Percentiles rank a stretch among this genome's conserved stretches.
phyloP scores from a whole-genome alignment of 306 rosid species.

The Prunus salicina region DNA sequence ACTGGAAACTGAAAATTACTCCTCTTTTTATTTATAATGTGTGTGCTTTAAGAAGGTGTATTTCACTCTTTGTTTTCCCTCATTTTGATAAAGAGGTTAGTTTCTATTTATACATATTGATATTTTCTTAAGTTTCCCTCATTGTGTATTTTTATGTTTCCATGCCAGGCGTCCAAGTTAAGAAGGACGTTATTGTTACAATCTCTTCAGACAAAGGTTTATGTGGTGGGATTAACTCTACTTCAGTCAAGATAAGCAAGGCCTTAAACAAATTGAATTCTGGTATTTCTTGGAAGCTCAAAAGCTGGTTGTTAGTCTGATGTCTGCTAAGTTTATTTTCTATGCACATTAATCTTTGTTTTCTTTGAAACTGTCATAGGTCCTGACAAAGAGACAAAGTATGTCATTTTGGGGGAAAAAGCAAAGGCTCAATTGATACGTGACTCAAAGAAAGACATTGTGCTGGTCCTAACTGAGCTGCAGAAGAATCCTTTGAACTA shows the following conservation, averaged over 20 bases:
- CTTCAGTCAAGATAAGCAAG: constrained; percentile 95
- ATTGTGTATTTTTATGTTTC: constrained; percentile 19
- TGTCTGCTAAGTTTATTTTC: neutral
- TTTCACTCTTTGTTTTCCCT: neutral
- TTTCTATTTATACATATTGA: neutral
- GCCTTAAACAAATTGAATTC: constrained; percentile 52
- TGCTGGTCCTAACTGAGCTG: constrained; percentile 62
- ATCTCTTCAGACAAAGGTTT: constrained; percentile 97
- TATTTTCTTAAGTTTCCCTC: constrained; percentile 17
- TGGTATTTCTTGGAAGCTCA: constrained; percentile 47
- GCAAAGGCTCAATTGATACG: constrained; percentile 89
- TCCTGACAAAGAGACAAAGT: constrained; percentile 75
- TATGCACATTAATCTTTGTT: neutral
- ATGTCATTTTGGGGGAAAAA: constrained; percentile 90
- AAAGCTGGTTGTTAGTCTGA: constrained; percentile 7
- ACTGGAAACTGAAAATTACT: neutral
- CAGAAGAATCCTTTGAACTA: constrained; percentile 90
- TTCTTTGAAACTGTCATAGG: constrained; percentile 38
- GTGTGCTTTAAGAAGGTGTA: neutral
- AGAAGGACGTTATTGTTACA: constrained; percentile 79
- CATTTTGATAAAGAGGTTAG: neutral
- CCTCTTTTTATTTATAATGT: neutral
- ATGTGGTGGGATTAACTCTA: constrained; percentile 98
- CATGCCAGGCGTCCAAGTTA: constrained; percentile 58
- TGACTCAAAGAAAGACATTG: constrained; percentile 79